Evolutionary conservation across 2,329 filamentous ascomycete species (phyloP).

Genomic region (Fusarium phyllophilum): DNA sequence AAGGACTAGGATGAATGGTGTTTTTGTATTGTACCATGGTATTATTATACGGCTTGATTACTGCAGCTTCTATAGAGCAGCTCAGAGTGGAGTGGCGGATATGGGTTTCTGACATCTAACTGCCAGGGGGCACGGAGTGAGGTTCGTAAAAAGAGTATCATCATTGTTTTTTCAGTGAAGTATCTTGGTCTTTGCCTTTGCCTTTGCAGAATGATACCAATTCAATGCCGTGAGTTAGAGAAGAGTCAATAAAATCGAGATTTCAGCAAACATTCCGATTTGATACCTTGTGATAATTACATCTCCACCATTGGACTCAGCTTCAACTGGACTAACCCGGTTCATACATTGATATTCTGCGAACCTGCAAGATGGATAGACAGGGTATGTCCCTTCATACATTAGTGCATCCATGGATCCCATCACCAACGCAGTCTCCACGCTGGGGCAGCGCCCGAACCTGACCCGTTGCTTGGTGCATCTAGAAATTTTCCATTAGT

Average conservation of each 20-base stretch:
- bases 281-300: background rate
- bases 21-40: slow-evolving; percentile 35
- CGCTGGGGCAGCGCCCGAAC: background rate
- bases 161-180: slow-evolving; percentile 26
- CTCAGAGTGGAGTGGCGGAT: slow-evolving; percentile 23
- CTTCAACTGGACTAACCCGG: background rate
- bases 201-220: slow-evolving; percentile 6
- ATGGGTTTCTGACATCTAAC: slow-evolving; percentile 21
- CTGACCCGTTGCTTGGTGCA: slow-evolving; percentile 8
- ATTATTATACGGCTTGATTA: slow-evolving; percentile 26
- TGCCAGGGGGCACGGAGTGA: slow-evolving; percentile 35
- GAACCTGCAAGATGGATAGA: slow-evolving; percentile 15
- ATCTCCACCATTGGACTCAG: background rate
- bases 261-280: background rate
- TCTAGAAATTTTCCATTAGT: slow-evolving; percentile 12
- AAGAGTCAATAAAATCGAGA: slow-evolving; percentile 3
- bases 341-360: slow-evolving; percentile 8
- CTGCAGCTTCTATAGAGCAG: slow-evolving; percentile 24
- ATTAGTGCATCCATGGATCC: slow-evolving; percentile 28
- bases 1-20: slow-evolving; percentile 31
- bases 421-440: background rate
- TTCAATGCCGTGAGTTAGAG: background rate
- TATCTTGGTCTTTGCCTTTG: background rate
- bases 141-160: slow-evolving; percentile 38
- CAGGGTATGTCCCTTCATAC: slow-evolving; percentile 19